Evolutionary conservation across 2,329 filamentous ascomycete species (phyloP).

Genomic region (Fusarium sp.): DNA sequence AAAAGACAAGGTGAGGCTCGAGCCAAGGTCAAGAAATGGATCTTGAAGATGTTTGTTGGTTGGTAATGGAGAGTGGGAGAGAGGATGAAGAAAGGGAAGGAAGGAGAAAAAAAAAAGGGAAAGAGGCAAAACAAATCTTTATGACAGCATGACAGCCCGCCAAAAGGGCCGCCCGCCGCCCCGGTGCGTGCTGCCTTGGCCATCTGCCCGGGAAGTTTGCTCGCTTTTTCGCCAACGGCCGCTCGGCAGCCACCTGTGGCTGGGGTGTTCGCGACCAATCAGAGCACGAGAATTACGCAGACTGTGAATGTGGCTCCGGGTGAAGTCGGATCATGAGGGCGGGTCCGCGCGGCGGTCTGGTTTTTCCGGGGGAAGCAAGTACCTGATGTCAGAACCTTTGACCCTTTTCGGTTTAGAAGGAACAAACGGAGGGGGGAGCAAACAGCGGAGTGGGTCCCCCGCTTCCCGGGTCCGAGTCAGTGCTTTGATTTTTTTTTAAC

Average conservation of each 20-base stretch:
- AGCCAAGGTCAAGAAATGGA: conserved; percentile 23
- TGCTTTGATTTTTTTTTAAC: conserved; percentile 1
- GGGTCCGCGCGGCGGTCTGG: conserved; percentile 16
- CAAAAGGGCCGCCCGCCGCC: conserved; percentile 1
- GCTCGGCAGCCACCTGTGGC: conserved; percentile 37
- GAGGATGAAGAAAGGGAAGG: conserved; percentile 33
- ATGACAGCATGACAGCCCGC: conserved; percentile 53
- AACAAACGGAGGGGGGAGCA: not conserved
- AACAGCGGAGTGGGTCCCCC: conserved; percentile 30
- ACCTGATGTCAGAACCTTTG: not conserved
- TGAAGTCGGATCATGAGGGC: conserved; percentile 47
- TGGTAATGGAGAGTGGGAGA: conserved; percentile 27
- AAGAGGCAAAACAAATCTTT: conserved; percentile 51
- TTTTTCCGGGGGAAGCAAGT: conserved; percentile 40
- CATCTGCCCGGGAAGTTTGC: conserved; percentile 7
- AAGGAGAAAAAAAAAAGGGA: conserved; percentile 34
- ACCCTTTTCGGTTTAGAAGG: not conserved
- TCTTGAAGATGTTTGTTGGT: conserved; percentile 19
- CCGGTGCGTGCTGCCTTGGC: not conserved
- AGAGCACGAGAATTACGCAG: conserved; percentile 47
- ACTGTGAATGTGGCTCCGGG: conserved; percentile 44
- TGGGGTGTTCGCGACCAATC: conserved; percentile 49
- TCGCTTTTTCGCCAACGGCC: conserved; percentile 18
- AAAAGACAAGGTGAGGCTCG: conserved; percentile 29
- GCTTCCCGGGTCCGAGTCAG: conserved; percentile 3